Evolutionary conservation across 345 rosid species (phyloP), one percentile per base, ranked within the genome.

Genomic region (Hibiscus trionum): DNA sequence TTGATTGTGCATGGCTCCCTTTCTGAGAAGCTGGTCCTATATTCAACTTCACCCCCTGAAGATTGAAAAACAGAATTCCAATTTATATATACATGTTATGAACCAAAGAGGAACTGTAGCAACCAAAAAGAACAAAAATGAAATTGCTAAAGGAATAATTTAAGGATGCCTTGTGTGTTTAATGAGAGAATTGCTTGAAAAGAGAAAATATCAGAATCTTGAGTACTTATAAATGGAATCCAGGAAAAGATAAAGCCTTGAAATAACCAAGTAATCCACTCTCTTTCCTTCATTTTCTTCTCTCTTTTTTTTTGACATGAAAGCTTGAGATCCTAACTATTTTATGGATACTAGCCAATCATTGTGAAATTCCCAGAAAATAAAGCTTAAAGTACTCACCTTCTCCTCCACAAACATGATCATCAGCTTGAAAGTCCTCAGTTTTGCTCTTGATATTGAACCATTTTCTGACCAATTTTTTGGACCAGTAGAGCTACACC

Each of bases 401-500:
- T 37, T 9, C 96, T 58, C 35, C 62, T 82, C 82, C 85, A 74
- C 80, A 75, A 77, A 75, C 80, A 78, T 81, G 81, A 68, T 74
- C 89, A 79, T 91, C 96, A 15, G 99, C 92, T 76, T 90, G 96
- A 78, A 88, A 90, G 47, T 89, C 91, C 78, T 90, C 97, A 42
- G 73, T 80, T 85, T 95, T 95, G 89, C 91, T 84, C 88, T 84
- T 90, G 90, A 95, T 83, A 82, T 92, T 95, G 80, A 92, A 90
- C 93, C 86, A 83, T 83, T 92, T 95, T 77, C 96, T 88, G 78
- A 87, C 90, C 91, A 91, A 84, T 82, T 85, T 92, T 79, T 89
- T 92, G 66, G 99, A 87, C 98, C 99, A 95, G n/a, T 97, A 88
- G 79, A 95, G 81, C 99, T 95, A 86, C 84, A 85, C 61, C 78